A percentile compares a stretch with the other conserved stretches of the same genome.
phyloP scores from a whole-genome alignment of 2,329 filamentous ascomycete genomes.

The Aspergillus nomiae region DNA sequence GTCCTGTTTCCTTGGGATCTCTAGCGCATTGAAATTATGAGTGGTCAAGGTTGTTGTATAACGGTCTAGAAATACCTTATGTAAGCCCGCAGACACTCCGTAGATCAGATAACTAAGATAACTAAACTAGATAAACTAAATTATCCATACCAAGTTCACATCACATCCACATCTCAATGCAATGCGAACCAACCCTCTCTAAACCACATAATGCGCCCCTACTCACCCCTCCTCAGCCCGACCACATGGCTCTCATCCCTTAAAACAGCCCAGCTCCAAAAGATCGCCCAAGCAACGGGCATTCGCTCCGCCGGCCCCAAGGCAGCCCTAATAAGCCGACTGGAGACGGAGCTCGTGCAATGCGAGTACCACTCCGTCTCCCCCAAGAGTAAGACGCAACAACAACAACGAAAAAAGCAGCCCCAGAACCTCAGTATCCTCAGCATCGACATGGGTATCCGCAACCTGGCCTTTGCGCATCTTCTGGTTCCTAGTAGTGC shows the following conservation, averaged over 20 bases:
- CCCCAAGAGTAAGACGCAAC: not conserved
- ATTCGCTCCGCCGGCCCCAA: constrained; percentile 64
- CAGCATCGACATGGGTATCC: constrained; percentile 83
- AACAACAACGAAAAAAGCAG: not conserved
- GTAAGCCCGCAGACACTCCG: too few relatives aligned
- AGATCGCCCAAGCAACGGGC: constrained; percentile 63
- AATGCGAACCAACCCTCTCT: too few relatives aligned
- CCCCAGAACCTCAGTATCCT: constrained; percentile 54
- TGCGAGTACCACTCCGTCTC: not conserved
- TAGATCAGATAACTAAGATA: too few relatives aligned
- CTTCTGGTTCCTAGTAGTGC: too few relatives aligned
- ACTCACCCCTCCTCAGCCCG: not conserved
- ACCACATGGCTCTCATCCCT: constrained; percentile 42
- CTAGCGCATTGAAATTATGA: too few relatives aligned
- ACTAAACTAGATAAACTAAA: too few relatives aligned
- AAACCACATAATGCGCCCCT: constrained; percentile 14
- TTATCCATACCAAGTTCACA: too few relatives aligned
- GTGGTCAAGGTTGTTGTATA: too few relatives aligned
- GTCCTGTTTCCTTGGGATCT: too few relatives aligned
- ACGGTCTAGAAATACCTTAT: too few relatives aligned
- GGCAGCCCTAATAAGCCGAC: constrained; percentile 52
- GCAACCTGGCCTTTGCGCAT: constrained; percentile 75
- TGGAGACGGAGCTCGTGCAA: constrained; percentile 37
- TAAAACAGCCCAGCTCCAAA: constrained; percentile 58
- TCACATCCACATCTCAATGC: too few relatives aligned